phyloP scores from a whole-genome alignment of 305 asterid genomes.

The Fraxinus angustifolia region DNA sequence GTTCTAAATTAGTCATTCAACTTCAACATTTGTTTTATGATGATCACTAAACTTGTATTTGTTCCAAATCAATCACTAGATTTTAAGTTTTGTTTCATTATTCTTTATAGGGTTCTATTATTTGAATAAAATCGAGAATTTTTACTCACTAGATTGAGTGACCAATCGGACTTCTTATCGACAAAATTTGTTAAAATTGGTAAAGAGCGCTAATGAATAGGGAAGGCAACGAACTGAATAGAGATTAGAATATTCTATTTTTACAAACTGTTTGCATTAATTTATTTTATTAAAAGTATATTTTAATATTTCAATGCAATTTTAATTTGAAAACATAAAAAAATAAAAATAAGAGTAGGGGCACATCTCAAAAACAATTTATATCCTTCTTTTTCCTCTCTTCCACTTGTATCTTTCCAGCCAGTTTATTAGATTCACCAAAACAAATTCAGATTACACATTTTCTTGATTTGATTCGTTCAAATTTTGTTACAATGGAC shows the following conservation, averaged over 20 bases:
- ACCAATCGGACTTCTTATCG: background rate
- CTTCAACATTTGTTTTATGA: background rate
- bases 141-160: no score
- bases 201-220: background rate
- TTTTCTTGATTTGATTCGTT: background rate
- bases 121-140: no score
- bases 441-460: background rate
- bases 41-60: background rate
- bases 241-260: no score
- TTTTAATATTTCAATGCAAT: no score
- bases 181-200: background rate
- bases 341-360: no score
- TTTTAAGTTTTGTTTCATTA: background rate
- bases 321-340: no score
- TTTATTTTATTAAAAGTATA: no score
- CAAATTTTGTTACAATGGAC: conserved; percentile 45
- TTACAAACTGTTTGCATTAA: no score
- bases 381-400: conserved; percentile 52
- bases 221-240: no score
- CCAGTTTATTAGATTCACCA: conserved; percentile 13
- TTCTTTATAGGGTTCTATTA: no score
- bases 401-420: conserved; percentile 37
- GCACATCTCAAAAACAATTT: background rate
- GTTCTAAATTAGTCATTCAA: background rate
- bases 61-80: background rate